These are phyloP conservation scores for Verticillium albo-atrum DNA, from an alignment of 2,329 filamentous ascomycete genomes.

Conservation along the genomic window DNA sequence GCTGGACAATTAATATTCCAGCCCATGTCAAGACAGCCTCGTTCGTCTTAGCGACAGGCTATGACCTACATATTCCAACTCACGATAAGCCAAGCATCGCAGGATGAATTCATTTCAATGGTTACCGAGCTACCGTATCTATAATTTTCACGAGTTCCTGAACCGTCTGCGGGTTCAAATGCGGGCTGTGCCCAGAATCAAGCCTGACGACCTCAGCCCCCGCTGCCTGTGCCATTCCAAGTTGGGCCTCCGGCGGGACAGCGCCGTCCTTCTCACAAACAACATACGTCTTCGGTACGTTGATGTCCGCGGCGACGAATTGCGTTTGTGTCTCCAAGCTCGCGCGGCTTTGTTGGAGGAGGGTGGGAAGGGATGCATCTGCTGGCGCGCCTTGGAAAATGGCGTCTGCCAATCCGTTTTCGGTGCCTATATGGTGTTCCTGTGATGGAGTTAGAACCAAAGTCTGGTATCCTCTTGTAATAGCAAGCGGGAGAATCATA, in stretches of 20 bases:
- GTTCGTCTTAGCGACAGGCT: no score
- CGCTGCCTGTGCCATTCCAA: slow-evolving; percentile 13
- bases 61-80: no score
- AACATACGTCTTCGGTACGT: slow-evolving; percentile 19
- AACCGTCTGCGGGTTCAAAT: not conserved
- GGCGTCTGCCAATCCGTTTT: not conserved
- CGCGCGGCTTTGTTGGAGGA: slow-evolving; percentile 12
- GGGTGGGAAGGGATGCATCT: not conserved
- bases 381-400: not conserved
- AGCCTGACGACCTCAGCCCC: not conserved
- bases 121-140: not conserved
- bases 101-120: not conserved
- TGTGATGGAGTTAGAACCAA: not conserved
- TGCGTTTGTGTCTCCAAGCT: slow-evolving; percentile 10
- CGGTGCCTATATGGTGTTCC: not conserved
- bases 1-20: no score
- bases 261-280: slow-evolving; percentile 17
- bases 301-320: slow-evolving; percentile 17
- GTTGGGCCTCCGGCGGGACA: slow-evolving; percentile 14
- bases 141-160: not conserved
- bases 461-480: not conserved
- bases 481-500: not conserved
- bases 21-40: no score
- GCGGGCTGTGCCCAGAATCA: not conserved
- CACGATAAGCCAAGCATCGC: no score